Percentiles rank a stretch among this genome's conserved stretches.
These are phyloP conservation scores for Solanum bulbocastanum DNA, from an alignment of 257 asterid genomes.

Conservation along the genomic window DNA sequence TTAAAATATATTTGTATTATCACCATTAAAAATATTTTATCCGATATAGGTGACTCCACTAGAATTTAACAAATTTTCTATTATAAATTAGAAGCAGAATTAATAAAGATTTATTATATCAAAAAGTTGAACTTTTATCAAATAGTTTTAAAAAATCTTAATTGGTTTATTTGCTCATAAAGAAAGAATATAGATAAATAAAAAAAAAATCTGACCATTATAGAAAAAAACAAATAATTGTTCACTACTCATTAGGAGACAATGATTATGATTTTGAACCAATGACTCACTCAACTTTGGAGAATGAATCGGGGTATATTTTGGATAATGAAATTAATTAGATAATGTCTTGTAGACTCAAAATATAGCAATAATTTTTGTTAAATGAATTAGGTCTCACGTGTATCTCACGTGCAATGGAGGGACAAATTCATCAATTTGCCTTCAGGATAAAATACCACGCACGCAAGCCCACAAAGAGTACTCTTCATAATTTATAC, in stretches of 20 bases:
- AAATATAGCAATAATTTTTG: neutral
- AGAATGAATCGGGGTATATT: neutral
- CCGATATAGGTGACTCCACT: neutral
- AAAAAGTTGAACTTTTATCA: neutral
- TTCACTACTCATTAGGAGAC: neutral
- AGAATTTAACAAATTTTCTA: neutral
- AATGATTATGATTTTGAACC: neutral
- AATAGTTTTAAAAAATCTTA: neutral
- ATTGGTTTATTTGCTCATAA: neutral
- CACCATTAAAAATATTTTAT: no score
- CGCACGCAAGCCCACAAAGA: neutral
- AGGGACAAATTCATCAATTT: neutral
- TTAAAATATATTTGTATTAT: no score
- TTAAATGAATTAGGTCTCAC: neutral
- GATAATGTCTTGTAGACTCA: neutral
- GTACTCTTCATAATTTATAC: neutral
- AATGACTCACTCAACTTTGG: neutral
- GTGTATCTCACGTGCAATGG: neutral
- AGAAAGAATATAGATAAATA: neutral
- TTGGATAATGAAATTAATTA: neutral
- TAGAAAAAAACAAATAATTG: neutral
- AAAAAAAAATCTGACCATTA: neutral
- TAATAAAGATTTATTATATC: neutral
- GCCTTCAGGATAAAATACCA: neutral
- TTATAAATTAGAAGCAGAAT: neutral